A percentile compares a stretch with the other conserved stretches of the same genome.
phyloP scores from a whole-genome alignment of 1,284 basidiomycete species.

The Ganoderma lucidum region DNA sequence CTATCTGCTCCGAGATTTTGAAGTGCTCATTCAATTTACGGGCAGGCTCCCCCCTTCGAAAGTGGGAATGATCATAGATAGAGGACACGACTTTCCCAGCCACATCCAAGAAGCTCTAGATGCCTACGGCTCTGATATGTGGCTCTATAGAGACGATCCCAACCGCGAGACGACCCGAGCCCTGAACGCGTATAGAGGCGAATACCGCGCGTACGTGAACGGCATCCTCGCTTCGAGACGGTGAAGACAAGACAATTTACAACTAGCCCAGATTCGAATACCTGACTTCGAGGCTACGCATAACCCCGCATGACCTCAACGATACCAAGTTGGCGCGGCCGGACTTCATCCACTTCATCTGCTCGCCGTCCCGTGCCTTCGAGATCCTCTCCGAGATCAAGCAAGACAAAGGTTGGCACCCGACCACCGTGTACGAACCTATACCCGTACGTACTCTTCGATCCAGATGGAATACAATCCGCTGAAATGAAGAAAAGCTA shows the following conservation, averaged over 20 bases:
- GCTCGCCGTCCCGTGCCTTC: conserved; percentile 77
- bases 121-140: conserved; percentile 79
- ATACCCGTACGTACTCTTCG: conserved; percentile 69
- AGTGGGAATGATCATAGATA: conserved; percentile 87
- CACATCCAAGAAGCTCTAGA: conserved; percentile 65
- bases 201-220: conserved; percentile 67
- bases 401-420: conserved; percentile 63
- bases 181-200: conserved; percentile 81
- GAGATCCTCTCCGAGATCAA: conserved; percentile 73
- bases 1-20: neutral
- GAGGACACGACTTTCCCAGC: conserved; percentile 80
- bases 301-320: conserved; percentile 75
- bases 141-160: conserved; percentile 74
- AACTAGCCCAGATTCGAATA: conserved; percentile 75
- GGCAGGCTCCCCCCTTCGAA: conserved; percentile 66
- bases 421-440: conserved; percentile 83
- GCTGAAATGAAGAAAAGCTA: conserved; percentile 41
- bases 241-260: neutral
- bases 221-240: too few species aligned
- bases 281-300: conserved; percentile 74
- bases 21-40: neutral
- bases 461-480: neutral
- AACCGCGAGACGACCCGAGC: conserved; percentile 73
- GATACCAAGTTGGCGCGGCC: conserved; percentile 63
- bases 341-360: conserved; percentile 84